phyloP scores from a whole-genome alignment of 257 asterid genomes.

The Nemophila menziesii region DNA sequence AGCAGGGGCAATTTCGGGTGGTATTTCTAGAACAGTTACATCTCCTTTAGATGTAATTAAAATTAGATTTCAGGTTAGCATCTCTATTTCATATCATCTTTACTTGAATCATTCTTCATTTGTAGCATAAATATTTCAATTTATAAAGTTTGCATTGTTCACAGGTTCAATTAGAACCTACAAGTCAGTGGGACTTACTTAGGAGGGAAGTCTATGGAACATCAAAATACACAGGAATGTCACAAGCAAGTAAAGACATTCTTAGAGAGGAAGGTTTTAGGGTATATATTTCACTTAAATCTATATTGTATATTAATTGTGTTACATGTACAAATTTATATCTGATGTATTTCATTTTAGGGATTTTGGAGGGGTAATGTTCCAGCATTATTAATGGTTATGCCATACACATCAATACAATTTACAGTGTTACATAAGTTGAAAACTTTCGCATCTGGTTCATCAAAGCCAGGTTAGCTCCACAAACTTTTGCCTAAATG shows the following conservation, averaged over 20 bases:
- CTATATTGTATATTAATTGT: no score
- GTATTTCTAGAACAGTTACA: conserved; percentile 65
- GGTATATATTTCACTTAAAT: conserved; percentile 41
- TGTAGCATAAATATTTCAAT: background rate
- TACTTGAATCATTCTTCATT: background rate
- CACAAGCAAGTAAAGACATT: conserved; percentile 86
- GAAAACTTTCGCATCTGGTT: conserved; percentile 75
- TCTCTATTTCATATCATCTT: background rate
- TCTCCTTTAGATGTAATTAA: conserved; percentile 95
- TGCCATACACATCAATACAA: conserved; percentile 95
- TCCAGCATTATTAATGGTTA: conserved; percentile 91
- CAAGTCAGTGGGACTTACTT: conserved; percentile 69
- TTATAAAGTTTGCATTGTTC: conserved; percentile 2
- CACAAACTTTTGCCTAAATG: conserved; percentile 4
- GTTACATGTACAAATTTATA: no score
- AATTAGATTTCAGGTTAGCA: conserved; percentile 80
- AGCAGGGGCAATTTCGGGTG: conserved; percentile 90
- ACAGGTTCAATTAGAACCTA: conserved; percentile 96
- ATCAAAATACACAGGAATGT: conserved; percentile 75
- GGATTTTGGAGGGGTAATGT: conserved; percentile 98
- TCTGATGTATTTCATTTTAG: conserved; percentile 21
- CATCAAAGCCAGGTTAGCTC: conserved; percentile 70
- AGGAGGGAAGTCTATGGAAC: conserved; percentile 32
- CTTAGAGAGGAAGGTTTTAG: conserved; percentile 85
- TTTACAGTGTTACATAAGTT: conserved; percentile 68